A percentile compares a stretch with the other conserved stretches of the same genome.
These are phyloP conservation scores for Vaccinium myrtillus DNA, from an alignment of 148 eudicot species.

Conservation along the genomic window DNA sequence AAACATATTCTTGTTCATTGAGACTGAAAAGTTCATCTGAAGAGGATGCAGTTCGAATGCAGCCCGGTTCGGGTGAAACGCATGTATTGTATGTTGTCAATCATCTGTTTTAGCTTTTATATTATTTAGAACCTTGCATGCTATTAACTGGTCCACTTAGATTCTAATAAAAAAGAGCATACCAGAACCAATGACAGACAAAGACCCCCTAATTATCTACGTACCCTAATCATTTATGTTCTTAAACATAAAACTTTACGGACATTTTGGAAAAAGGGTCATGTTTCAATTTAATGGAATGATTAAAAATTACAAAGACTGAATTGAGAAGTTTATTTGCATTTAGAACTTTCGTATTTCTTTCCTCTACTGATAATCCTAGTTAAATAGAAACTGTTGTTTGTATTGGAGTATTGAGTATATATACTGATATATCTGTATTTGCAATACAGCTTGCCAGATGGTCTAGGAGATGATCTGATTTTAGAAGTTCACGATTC, in stretches of 20 bases:
- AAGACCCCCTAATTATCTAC: neutral
- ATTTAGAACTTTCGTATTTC: neutral
- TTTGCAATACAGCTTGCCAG: conserved; percentile 42
- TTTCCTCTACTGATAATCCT: neutral
- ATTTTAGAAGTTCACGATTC: conserved; percentile 41
- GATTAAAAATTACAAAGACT: neutral
- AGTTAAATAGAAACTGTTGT: neutral
- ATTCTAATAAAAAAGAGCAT: neutral
- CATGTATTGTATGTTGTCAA: conserved; percentile 44
- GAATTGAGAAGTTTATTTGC: neutral
- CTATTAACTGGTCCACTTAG: neutral
- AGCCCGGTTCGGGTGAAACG: conserved; percentile 49
- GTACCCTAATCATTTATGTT: neutral
- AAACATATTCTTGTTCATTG: conserved; percentile 41
- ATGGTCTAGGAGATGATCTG: conserved; percentile 44
- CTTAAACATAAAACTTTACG: neutral
- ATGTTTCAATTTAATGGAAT: neutral
- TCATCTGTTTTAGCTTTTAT: neutral
- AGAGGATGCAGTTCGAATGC: conserved; percentile 51
- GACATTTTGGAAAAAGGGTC: neutral
- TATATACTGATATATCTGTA: neutral
- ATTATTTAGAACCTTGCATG: neutral
- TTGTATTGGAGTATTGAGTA: neutral
- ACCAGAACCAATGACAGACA: neutral
- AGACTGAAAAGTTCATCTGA: conserved; percentile 46